These are phyloP conservation scores for Hypoxylon sp. DNA, from an alignment of 2,329 filamentous ascomycete species.

Conservation along the genomic window DNA sequence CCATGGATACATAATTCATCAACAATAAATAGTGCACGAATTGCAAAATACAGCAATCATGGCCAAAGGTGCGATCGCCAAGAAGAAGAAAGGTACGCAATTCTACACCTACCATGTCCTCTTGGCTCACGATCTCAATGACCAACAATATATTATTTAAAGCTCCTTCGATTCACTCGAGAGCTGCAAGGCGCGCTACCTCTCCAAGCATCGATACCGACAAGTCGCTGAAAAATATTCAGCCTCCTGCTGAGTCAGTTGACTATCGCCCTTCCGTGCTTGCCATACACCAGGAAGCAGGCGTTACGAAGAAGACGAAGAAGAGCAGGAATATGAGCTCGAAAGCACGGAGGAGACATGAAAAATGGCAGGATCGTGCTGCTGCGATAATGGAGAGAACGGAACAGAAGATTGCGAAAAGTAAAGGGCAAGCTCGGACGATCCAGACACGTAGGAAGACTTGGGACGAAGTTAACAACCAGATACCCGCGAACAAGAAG, in stretches of 20 bases:
- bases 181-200: constrained; percentile 79
- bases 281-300: constrained; percentile 75
- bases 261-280: constrained; percentile 76
- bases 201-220: constrained; percentile 79
- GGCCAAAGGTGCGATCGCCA: constrained; percentile 55
- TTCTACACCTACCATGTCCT: background rate
- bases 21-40: background rate
- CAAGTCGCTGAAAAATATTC: constrained; percentile 76
- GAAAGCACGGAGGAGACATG: constrained; percentile 69
- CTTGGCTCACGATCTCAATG: constrained; percentile 15
- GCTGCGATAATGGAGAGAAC: constrained; percentile 73
- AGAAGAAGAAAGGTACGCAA: constrained; percentile 53
- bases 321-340: constrained; percentile 69
- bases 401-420: constrained; percentile 68
- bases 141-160: constrained; percentile 34
- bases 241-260: constrained; percentile 64
- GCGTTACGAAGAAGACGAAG: constrained; percentile 77
- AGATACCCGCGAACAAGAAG: constrained; percentile 45
- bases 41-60: constrained; percentile 45
- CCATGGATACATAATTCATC: background rate
- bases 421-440: constrained; percentile 63
- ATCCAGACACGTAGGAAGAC: constrained; percentile 66
- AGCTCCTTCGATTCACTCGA: constrained; percentile 79
- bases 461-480: constrained; percentile 73
- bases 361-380: constrained; percentile 71